phyloP scores from a whole-genome alignment of 805 yeast species.

The Torulaspora indica region DNA sequence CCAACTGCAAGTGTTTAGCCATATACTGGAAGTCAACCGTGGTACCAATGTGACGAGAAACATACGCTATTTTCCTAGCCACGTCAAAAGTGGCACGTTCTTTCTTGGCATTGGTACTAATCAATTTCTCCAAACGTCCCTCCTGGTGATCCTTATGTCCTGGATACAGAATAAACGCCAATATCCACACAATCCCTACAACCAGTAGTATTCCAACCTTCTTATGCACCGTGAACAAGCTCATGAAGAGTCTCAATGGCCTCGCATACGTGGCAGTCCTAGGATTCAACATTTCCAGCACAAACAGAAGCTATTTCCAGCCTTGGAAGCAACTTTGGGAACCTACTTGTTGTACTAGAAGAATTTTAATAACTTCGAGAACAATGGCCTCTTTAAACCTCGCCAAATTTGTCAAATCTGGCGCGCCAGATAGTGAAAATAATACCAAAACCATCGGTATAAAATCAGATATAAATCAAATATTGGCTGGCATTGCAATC shows the following conservation, averaged over 20 bases:
- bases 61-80: constrained; percentile 9
- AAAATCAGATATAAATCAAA: too few relatives aligned
- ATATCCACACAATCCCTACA: background rate
- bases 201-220: background rate
- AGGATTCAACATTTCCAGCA: background rate
- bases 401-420: too few relatives aligned
- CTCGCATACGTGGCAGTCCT: background rate
- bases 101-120: background rate
- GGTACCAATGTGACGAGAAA: constrained; percentile 14
- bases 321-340: background rate
- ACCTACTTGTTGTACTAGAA: background rate
- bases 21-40: constrained; percentile 11
- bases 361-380: too few relatives aligned
- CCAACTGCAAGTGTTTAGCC: constrained; percentile 8
- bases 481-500: too few relatives aligned
- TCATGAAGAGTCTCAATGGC: background rate
- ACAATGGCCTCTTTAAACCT: too few relatives aligned
- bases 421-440: too few relatives aligned
- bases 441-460: too few relatives aligned
- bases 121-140: background rate
- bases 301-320: background rate
- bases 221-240: background rate
- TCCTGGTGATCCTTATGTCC: background rate
- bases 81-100: constrained; percentile 4
- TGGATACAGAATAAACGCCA: background rate